Conservation (phyloP, 2,329 filamentous ascomycete species). For the Diaporthe humulicola region DNA sequence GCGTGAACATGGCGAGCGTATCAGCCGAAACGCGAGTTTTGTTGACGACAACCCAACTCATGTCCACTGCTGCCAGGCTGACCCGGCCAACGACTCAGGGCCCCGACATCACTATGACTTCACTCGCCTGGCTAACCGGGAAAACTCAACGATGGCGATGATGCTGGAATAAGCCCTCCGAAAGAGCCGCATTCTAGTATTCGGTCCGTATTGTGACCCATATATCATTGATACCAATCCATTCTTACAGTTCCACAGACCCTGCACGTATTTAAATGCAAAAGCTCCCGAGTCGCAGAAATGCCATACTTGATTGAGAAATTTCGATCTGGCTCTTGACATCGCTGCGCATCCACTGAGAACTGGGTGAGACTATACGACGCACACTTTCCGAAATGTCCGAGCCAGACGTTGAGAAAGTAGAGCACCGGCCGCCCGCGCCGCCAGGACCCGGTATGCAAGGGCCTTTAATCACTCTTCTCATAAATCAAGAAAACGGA, state of each 20-base stretch:
- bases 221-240: too few species aligned
- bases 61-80: not conserved
- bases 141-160: not conserved
- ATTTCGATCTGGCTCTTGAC: not conserved
- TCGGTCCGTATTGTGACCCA: not conserved
- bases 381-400: conserved; percentile 9
- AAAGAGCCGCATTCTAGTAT: conserved; percentile 13
- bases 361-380: not conserved
- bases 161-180: not conserved
- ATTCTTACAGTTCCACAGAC: not conserved
- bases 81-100: conserved; percentile 28
- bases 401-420: conserved; percentile 25
- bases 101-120: conserved; percentile 34
- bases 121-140: not conserved
- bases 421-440: conserved; percentile 28
- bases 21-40: not conserved
- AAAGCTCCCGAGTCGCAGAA: not conserved
- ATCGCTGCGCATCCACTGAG: not conserved
- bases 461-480: not conserved
- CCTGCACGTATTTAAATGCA: conserved; percentile 8
- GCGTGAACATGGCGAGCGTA: not conserved
- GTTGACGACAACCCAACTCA: not conserved
- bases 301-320: not conserved
- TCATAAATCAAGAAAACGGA: not conserved
- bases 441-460: conserved; percentile 23